These are phyloP conservation scores for Suillus hirtellus DNA, from an alignment of 768 basidiomycete species.

Conservation along the genomic window DNA sequence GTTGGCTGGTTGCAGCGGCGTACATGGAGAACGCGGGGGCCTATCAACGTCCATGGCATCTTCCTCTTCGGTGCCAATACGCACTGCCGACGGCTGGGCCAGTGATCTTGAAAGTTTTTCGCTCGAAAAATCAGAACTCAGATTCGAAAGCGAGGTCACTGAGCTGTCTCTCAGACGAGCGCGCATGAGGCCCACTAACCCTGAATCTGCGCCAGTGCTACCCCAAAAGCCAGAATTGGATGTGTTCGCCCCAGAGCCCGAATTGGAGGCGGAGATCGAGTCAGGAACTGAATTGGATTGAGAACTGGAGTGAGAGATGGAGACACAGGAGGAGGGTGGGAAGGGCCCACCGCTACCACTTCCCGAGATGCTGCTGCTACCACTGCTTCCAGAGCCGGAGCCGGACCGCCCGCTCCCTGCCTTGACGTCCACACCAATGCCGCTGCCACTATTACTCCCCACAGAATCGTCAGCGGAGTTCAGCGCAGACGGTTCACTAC, in stretches of 20 bases:
- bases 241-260: constrained; percentile 21
- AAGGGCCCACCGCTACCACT: constrained; percentile 15
- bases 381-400: constrained; percentile 12
- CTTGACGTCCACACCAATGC: constrained; percentile 14
- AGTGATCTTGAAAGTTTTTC: constrained; percentile 11
- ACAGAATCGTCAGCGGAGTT: constrained; percentile 28
- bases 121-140: constrained; percentile 21
- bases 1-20: constrained; percentile 17
- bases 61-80: constrained; percentile 15
- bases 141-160: constrained; percentile 30
- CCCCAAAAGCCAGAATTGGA: constrained; percentile 27
- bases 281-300: constrained; percentile 20
- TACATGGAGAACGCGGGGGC: constrained; percentile 22
- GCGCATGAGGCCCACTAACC: constrained; percentile 20
- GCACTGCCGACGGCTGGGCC: constrained; percentile 13
- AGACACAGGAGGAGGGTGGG: constrained; percentile 18
- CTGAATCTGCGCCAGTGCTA: constrained; percentile 10
- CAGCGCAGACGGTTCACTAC: constrained; percentile 26
- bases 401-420: constrained; percentile 10
- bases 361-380: constrained; percentile 9
- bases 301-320: constrained; percentile 14
- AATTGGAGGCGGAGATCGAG: constrained; percentile 26
- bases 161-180: constrained; percentile 26
- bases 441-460: constrained; percentile 14
- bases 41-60: constrained; percentile 28